Evolutionary conservation across 169 alveolate species (phyloP).

Genomic region (Cyclospora cayetanensis): DNA sequence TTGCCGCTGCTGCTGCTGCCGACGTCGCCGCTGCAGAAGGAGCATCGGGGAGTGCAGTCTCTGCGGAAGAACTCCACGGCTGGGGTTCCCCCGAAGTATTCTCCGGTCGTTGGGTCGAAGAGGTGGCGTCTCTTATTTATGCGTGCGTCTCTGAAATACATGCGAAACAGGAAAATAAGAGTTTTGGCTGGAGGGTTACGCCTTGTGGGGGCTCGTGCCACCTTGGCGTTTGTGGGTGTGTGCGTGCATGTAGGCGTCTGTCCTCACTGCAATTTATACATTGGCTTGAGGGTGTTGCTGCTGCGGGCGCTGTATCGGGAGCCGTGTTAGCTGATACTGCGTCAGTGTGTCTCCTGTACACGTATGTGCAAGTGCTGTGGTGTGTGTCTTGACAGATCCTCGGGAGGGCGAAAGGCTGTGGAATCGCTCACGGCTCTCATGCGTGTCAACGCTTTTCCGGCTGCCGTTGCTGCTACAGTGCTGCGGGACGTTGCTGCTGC

Average conservation of each 20-base stretch:
- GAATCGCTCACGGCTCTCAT: not conserved
- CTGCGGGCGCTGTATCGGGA: not conserved
- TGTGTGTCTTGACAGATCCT: not conserved
- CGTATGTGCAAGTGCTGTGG: not conserved
- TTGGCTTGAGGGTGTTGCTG: not conserved
- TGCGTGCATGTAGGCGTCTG: not conserved
- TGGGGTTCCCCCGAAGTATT: not conserved
- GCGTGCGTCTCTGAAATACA: too few relatives aligned
- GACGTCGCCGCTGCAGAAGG: conserved; percentile 14
- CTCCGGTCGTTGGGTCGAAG: conserved; percentile 43
- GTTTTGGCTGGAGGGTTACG: not conserved
- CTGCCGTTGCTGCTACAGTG: conserved; percentile 19
- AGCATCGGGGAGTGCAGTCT: not conserved
- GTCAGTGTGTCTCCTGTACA: not conserved
- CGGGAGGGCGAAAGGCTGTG: conserved; percentile 20
- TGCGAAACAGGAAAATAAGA: not conserved
- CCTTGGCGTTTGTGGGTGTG: not conserved
- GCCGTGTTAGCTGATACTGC: not conserved
- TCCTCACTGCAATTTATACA: not conserved
- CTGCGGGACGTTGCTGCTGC: conserved; percentile 28
- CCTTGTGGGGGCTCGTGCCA: not conserved
- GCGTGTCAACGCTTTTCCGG: conserved; percentile 26
- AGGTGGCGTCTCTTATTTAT: not conserved
- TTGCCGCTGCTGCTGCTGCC: not conserved
- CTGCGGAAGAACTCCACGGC: not conserved